These are phyloP conservation scores for Rhodotorula sp. DNA, from an alignment of 1,284 basidiomycete species.

Conservation along the genomic window DNA sequence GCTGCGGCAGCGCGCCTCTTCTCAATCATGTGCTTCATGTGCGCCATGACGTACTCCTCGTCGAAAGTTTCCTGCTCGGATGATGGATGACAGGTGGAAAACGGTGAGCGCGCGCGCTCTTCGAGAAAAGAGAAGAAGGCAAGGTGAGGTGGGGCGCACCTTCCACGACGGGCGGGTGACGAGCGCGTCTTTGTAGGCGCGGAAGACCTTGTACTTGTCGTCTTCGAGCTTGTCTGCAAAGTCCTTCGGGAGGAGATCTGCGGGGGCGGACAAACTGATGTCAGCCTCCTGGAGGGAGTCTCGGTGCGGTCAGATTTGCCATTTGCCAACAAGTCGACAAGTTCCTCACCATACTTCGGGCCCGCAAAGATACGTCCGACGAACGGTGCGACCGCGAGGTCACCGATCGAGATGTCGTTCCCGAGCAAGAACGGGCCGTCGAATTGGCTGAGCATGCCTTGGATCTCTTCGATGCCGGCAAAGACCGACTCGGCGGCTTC, in stretches of 20 bases:
- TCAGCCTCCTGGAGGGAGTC: background rate
- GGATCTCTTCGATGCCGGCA: constrained; percentile 31
- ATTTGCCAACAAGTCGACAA: background rate
- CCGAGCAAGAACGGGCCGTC: constrained; percentile 37
- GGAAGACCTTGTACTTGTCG: constrained; percentile 16
- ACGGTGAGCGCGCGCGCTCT: background rate
- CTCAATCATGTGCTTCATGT: constrained; percentile 11
- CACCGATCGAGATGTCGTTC: constrained; percentile 28
- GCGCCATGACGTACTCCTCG: constrained; percentile 17
- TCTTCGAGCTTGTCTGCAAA: constrained; percentile 3
- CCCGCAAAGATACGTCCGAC: constrained; percentile 25
- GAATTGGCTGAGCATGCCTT: constrained; percentile 23
- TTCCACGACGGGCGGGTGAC: constrained; percentile 31
- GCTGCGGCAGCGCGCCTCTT: background rate
- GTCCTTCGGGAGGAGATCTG: constrained; percentile 8
- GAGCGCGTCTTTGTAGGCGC: constrained; percentile 24
- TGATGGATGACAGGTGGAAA: background rate
- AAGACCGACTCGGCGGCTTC: constrained; percentile 5
- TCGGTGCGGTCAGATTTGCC: no score
- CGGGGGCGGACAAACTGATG: background rate
- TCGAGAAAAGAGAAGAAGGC: background rate
- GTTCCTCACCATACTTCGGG: constrained; percentile 12
- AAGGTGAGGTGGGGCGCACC: constrained; percentile 1
- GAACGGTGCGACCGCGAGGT: constrained; percentile 39
- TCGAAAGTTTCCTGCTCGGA: constrained; percentile 18